Evolutionary conservation across 2,329 filamentous ascomycete species (phyloP), one percentile per base, ranked within the genome.

Genomic region (Fusarium subtropicale): DNA sequence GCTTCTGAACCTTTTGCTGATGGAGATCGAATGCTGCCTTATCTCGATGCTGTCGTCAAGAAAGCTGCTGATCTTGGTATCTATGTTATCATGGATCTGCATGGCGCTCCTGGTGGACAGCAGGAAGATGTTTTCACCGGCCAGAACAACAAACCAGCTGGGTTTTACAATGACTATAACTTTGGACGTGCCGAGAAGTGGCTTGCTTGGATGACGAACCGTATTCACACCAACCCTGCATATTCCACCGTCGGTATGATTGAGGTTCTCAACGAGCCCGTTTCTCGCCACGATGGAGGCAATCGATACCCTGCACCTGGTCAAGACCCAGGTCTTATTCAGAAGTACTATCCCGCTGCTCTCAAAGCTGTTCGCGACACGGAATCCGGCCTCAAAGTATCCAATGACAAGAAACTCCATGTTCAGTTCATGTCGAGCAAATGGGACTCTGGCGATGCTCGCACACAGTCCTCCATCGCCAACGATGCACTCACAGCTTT

Each of bases 361-460:
- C 64, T 71, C 1, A 65, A 71, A 20, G 67, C 67, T 0, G 55
- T 71, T 1, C 68, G 68, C 1, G 53, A 71, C 4, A 46, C 53
- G 0, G 68, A 71, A 4, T 12, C 33, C 0, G n/a, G 30, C 1
- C 42, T 68, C 0, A 31, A 46, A 2, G 26, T 71, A 1, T 31
- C 56, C 0, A 24, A 46, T 4, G 50, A 44, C 42, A 61, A 60
- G 26, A 68, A 71, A 22, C 67, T 71, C 0, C 67, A 71, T 16
- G 68, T 71, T 1, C 68, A 71, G 42, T 71, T 71, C 53, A 71
- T 71, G 67, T 71, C 67, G 0, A 61, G 53, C 24, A 71, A 71
- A 26, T 71, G 67, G 67, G 68, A 68, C 22, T 71, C 68, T 2
- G 67, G 67, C 3, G 50, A 68, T 2, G 26, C 68, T 2, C 64